Evolutionary conservation across 306 rosid genomes (phyloP).

Genomic region (Dryas drummondii): DNA sequence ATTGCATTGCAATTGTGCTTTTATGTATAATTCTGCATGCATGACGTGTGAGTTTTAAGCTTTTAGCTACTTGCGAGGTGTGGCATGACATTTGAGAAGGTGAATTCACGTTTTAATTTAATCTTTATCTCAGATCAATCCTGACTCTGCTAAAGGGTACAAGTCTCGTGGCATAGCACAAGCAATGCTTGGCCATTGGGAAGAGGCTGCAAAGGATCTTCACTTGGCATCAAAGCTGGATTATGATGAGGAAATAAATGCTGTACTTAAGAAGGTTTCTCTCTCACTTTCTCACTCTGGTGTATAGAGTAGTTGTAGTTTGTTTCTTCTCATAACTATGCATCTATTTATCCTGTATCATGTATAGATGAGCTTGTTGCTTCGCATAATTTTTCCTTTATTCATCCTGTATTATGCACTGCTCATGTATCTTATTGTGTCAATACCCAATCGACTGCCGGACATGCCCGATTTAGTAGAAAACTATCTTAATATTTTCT

Average conservation of each 20-base stretch:
- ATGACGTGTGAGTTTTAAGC: background rate
- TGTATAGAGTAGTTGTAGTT: background rate
- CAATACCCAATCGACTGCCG: background rate
- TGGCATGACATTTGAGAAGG: background rate
- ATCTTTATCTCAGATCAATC: slow-evolving; percentile 60
- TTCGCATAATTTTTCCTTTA: background rate
- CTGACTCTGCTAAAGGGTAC: slow-evolving; percentile 93
- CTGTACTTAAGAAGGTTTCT: slow-evolving; percentile 78
- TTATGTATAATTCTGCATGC: background rate
- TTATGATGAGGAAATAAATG: slow-evolving; percentile 79
- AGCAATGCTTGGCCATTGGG: slow-evolving; percentile 87
- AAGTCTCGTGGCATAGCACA: slow-evolving; percentile 85
- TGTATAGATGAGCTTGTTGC: background rate
- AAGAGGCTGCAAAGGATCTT: slow-evolving; percentile 88
- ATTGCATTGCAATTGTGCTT: background rate
- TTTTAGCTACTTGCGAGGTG: slow-evolving; percentile 9
- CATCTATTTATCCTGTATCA: background rate
- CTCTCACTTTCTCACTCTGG: slow-evolving; percentile 16
- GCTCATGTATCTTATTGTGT: background rate
- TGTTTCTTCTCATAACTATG: background rate
- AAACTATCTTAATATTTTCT: background rate
- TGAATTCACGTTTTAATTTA: background rate
- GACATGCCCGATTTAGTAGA: background rate
- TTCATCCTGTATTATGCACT: background rate
- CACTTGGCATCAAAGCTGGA: slow-evolving; percentile 82